Evolutionary conservation across 352 stramenopile species (phyloP).

Genomic region (Pythium graminicola): DNA sequence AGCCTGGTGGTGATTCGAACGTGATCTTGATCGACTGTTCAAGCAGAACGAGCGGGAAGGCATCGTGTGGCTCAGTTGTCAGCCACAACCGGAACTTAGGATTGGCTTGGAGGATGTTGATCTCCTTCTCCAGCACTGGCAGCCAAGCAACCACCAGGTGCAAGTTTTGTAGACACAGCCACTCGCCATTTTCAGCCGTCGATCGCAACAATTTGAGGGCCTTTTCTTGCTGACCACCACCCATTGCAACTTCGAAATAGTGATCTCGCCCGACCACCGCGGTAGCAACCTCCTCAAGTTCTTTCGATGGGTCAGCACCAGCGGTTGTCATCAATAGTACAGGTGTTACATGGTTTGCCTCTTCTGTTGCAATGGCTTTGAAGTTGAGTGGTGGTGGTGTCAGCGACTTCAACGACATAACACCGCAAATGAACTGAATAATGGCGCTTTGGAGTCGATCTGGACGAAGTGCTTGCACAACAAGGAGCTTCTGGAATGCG

Average conservation of each 20-base stretch:
- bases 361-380: constrained; percentile 54
- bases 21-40: constrained; percentile 93
- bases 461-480: constrained; percentile 89
- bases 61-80: constrained; percentile 88
- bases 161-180: constrained; percentile 95
- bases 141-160: constrained; percentile 94
- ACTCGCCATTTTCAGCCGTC: constrained; percentile 80
- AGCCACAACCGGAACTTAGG: constrained; percentile 93
- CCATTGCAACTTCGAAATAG: constrained; percentile 94
- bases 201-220: constrained; percentile 78
- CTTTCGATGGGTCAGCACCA: constrained; percentile 91
- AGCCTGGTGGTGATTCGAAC: constrained; percentile 91
- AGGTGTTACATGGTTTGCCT: constrained; percentile 69
- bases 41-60: constrained; percentile 88
- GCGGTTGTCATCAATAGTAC: constrained; percentile 90
- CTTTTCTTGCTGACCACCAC: constrained; percentile 90
- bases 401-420: constrained; percentile 84
- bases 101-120: constrained; percentile 63
- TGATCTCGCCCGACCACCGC: constrained; percentile 76
- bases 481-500: constrained; percentile 88
- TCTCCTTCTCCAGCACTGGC: constrained; percentile 87
- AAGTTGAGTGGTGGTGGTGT: constrained; percentile 78
- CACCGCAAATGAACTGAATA: constrained; percentile 83
- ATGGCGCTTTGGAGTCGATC: constrained; percentile 89
- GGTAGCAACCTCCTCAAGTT: constrained; percentile 89